phyloP scores from a whole-genome alignment of 2,329 filamentous ascomycete genomes.

The Penicillium sp. region DNA sequence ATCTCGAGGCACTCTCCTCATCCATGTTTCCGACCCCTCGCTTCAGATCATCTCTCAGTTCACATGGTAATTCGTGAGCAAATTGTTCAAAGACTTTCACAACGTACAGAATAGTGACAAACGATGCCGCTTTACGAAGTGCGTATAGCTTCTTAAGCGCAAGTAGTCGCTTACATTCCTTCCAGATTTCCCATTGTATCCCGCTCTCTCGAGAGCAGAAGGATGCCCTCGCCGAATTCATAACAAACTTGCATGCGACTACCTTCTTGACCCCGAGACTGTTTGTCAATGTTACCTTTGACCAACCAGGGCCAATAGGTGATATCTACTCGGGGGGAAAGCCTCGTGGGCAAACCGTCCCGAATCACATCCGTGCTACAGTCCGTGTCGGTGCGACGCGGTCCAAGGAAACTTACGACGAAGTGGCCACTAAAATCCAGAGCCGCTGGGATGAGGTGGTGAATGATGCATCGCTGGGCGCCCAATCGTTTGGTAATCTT shows the following conservation, averaged over 20 bases:
- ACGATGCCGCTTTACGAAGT: constrained; percentile 13
- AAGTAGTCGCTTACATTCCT: background rate
- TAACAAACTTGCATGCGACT: constrained; percentile 18
- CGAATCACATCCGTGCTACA: constrained; percentile 11
- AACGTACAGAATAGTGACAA: background rate
- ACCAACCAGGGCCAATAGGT: constrained; percentile 2
- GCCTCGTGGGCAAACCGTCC: constrained; percentile 12
- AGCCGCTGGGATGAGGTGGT: constrained; percentile 18
- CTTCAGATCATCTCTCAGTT: background rate
- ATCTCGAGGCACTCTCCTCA: background rate
- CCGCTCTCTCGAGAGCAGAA: constrained; percentile 18
- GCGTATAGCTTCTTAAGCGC: background rate
- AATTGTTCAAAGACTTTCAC: background rate
- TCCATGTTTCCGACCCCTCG: no score
- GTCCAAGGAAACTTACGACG: constrained; percentile 19
- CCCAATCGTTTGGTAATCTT: background rate
- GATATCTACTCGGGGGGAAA: constrained; percentile 17
- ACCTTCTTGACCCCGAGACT: constrained; percentile 19
- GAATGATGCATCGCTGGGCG: constrained; percentile 8
- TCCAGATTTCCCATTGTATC: constrained; percentile 16
- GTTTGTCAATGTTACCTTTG: constrained; percentile 20
- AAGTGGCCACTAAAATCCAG: constrained; percentile 18
- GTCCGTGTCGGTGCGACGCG: constrained; percentile 13
- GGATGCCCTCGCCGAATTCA: constrained; percentile 16
- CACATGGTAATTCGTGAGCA: background rate